Evolutionary conservation across 2,329 filamentous ascomycete genomes (phyloP).

Genomic region (Fonsecaea nubica): DNA sequence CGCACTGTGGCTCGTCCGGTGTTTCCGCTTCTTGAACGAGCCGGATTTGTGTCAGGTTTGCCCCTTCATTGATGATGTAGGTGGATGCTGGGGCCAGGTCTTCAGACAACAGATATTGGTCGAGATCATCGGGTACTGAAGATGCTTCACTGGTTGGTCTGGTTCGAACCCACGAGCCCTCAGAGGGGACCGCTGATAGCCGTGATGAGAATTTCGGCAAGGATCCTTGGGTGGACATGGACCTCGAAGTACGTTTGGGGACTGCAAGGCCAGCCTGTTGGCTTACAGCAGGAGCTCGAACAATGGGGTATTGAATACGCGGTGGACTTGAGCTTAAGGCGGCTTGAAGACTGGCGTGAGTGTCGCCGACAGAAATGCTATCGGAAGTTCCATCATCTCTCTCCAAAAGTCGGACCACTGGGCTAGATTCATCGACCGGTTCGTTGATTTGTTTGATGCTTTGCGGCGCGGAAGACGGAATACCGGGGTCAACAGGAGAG

Average conservation of each 20-base stretch:
- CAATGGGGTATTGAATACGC: slow-evolving; percentile 42
- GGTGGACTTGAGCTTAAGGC: slow-evolving; percentile 44
- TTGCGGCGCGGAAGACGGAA: slow-evolving; percentile 33
- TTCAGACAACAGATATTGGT: slow-evolving; percentile 34
- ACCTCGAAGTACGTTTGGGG: slow-evolving; percentile 43
- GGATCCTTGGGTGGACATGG: slow-evolving; percentile 44
- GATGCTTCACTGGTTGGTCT: slow-evolving; percentile 38
- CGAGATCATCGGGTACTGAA: slow-evolving; percentile 32
- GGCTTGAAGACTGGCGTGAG: slow-evolving; percentile 47
- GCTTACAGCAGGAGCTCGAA: slow-evolving; percentile 47
- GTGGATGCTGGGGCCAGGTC: slow-evolving; percentile 35
- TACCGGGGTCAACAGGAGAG: slow-evolving; percentile 22
- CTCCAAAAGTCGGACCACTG: slow-evolving; percentile 32
- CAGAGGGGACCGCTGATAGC: slow-evolving; percentile 54
- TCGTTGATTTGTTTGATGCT: slow-evolving; percentile 23
- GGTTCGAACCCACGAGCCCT: slow-evolving; percentile 46
- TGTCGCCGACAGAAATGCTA: slow-evolving; percentile 31
- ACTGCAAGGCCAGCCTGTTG: slow-evolving; percentile 49
- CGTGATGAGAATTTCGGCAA: slow-evolving; percentile 51
- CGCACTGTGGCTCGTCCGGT: slow-evolving; percentile 26
- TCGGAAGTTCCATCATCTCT: slow-evolving; percentile 31
- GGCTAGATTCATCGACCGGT: slow-evolving; percentile 35
- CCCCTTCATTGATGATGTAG: slow-evolving; percentile 35
- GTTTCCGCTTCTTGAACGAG: slow-evolving; percentile 33
- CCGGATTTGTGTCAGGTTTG: slow-evolving; percentile 36